Conservation (phyloP, 1,284 basidiomycete species). For the Peniophora sp. region DNA sequence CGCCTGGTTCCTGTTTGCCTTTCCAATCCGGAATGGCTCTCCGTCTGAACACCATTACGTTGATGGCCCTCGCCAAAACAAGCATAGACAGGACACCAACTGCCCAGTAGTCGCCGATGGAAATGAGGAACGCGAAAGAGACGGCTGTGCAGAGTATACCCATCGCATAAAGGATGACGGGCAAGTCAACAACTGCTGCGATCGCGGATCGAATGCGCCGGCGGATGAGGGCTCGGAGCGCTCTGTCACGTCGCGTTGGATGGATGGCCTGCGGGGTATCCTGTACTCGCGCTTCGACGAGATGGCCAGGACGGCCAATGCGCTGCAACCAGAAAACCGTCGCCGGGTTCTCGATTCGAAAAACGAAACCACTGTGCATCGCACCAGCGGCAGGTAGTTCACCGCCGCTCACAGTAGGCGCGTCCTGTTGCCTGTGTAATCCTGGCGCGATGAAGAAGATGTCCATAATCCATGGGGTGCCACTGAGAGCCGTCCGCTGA, state of each 20-base stretch:
- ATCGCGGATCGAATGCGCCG: too few relatives aligned
- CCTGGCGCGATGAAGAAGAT: conserved; percentile 10
- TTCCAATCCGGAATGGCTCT: background rate
- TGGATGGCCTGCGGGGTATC: background rate
- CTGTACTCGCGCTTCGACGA: conserved; percentile 5
- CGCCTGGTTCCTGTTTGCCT: conserved; percentile 2
- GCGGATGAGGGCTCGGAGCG: background rate
- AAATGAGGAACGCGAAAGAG: background rate
- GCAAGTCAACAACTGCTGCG: too few relatives aligned
- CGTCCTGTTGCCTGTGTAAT: conserved; percentile 8
- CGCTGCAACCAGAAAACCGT: conserved; percentile 8
- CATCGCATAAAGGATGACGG: background rate
- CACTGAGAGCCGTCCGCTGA: conserved; percentile 8
- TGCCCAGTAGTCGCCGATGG: conserved; percentile 5
- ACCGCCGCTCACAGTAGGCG: conserved; percentile 5
- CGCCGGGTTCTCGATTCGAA: conserved; percentile 10
- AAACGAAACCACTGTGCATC: conserved; percentile 10
- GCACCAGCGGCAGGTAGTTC: conserved; percentile 7
- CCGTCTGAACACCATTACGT: conserved; percentile 4
- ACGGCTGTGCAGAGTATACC: background rate
- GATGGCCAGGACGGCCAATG: conserved; percentile 6
- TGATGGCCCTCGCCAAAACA: conserved; percentile 2
- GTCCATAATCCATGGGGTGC: conserved; percentile 7
- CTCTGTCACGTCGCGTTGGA: too few relatives aligned
- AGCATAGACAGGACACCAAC: conserved; percentile 5